Conservation (phyloP, 176 grass and related monocot species). For the Secale cereale region DNA sequence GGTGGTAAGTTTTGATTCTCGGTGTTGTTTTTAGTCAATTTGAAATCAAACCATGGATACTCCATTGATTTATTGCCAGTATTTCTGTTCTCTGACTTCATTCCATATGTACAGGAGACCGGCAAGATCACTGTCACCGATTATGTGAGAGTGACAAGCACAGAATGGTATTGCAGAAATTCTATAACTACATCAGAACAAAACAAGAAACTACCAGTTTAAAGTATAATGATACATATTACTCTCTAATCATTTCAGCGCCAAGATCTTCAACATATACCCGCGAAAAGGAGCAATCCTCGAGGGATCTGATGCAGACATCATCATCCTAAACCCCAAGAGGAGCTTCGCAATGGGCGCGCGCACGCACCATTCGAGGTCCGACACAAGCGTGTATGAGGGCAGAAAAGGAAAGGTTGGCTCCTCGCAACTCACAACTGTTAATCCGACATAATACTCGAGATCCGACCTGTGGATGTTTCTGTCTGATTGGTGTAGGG, state of each 20-base stretch:
- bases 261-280: constrained; percentile 96
- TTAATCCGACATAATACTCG: neutral
- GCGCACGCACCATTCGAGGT: constrained; percentile 74
- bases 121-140: constrained; percentile 77
- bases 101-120: constrained; percentile 53
- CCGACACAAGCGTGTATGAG: constrained; percentile 79
- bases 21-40: neutral
- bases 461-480: neutral
- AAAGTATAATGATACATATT: constrained; percentile 2
- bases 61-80: neutral
- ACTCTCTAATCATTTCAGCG: constrained; percentile 40
- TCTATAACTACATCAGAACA: neutral
- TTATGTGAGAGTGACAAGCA: constrained; percentile 87
- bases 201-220: neutral
- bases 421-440: neutral
- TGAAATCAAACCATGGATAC: neutral
- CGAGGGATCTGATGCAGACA: constrained; percentile 89
- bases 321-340: constrained; percentile 87
- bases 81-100: constrained; percentile 22
- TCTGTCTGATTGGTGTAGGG: constrained; percentile 41
- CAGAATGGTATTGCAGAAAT: constrained; percentile 63
- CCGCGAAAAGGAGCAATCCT: constrained; percentile 82
- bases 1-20: constrained; percentile 73
- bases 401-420: constrained; percentile 82
- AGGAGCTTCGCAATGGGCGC: constrained; percentile 59